Conservation (phyloP, 2,329 filamentous ascomycete species). For the Balansia obtecta region DNA sequence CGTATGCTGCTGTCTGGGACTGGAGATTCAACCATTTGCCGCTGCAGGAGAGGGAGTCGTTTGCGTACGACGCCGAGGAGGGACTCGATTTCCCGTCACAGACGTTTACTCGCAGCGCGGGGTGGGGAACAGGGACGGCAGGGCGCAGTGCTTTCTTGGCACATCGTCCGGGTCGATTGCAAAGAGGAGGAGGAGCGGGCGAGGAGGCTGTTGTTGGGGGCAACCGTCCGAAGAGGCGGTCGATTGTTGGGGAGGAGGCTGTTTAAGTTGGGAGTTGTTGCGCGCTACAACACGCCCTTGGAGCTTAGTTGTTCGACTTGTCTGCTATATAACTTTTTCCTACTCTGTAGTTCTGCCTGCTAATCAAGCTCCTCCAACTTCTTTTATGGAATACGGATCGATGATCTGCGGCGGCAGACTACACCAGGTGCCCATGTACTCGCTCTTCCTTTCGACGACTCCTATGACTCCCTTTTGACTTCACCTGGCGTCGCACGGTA, state of each 20-base stretch:
- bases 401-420: neutral
- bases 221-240: neutral
- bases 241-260: neutral
- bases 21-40: conserved; percentile 58
- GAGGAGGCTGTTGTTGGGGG: neutral
- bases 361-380: no score
- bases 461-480: no score
- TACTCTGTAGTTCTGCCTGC: no score
- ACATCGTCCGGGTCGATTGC: neutral
- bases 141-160: neutral
- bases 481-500: no score
- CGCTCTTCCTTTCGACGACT: no score
- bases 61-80: conserved; percentile 8
- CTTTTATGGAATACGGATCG: neutral
- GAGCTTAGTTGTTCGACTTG: no score
- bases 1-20: conserved; percentile 57
- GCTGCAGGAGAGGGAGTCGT: conserved; percentile 25
- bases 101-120: conserved; percentile 14
- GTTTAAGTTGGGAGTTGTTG: neutral
- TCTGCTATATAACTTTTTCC: no score
- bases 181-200: neutral
- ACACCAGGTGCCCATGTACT: no score
- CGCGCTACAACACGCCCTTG: no score
- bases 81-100: conserved; percentile 10
- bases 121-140: conserved; percentile 15